Conservation (phyloP, 2,329 filamentous ascomycete genomes). For the Hymenoscyphus occultus region DNA sequence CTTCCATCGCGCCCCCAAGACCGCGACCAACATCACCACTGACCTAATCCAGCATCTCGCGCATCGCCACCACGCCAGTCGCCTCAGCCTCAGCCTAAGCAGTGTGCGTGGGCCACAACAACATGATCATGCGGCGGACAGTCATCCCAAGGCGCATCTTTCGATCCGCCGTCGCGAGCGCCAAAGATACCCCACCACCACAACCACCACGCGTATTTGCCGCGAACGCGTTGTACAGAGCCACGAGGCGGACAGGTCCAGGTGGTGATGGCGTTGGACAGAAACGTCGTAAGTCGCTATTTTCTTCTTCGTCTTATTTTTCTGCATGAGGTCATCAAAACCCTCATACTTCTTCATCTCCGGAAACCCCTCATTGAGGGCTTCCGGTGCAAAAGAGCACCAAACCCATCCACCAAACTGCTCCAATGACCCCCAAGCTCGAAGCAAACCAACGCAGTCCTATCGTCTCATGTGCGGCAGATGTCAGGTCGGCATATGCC, state of each 20-base stretch:
- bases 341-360: not conserved
- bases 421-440: not conserved
- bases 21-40: not conserved
- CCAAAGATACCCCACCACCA: not conserved
- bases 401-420: not conserved
- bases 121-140: conserved; percentile 7
- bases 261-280: not conserved
- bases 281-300: not conserved
- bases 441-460: not conserved
- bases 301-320: not conserved
- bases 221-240: conserved; percentile 10
- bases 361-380: not conserved
- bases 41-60: not conserved
- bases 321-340: not conserved
- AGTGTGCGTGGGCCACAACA: not conserved
- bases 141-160: conserved; percentile 7
- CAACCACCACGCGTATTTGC: conserved; percentile 8
- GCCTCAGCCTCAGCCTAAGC: not conserved
- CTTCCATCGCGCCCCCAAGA: not conserved
- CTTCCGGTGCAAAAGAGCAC: not conserved
- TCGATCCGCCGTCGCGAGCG: not conserved
- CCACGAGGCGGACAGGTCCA: not conserved
- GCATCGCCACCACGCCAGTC: not conserved
- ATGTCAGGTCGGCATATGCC: not conserved
- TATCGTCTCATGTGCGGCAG: not conserved